A percentile compares a stretch with the other conserved stretches of the same genome.
These are phyloP conservation scores for Fraxinus latifolia DNA, from an alignment of 305 asterid species.

Conservation along the genomic window DNA sequence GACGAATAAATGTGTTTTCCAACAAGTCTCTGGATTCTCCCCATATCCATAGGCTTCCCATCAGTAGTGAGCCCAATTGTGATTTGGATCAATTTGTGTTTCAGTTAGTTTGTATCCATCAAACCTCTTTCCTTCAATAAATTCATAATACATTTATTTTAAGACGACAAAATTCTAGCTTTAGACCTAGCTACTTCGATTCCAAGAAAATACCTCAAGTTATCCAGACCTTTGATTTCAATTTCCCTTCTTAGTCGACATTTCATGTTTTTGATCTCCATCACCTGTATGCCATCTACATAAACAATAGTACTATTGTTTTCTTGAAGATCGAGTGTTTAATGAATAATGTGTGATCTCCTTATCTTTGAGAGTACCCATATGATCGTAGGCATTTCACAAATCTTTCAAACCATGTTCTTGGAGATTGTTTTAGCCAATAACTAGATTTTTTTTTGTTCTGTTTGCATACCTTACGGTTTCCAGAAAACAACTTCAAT, in stretches of 20 bases:
- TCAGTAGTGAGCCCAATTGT: neutral
- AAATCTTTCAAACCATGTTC: neutral
- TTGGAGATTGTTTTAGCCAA: neutral
- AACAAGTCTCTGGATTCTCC: neutral
- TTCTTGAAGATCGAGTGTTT: neutral
- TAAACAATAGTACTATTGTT: neutral
- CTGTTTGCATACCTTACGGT: neutral
- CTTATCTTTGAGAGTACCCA: neutral
- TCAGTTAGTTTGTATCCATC: neutral
- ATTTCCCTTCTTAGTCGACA: neutral
- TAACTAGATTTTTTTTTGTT: neutral
- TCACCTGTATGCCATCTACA: neutral
- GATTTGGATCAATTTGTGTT: neutral
- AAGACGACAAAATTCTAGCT: neutral
- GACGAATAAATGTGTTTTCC: neutral
- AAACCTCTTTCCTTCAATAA: neutral
- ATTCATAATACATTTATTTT: neutral
- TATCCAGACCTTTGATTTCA: neutral
- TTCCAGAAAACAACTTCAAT: neutral
- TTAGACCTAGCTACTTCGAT: neutral
- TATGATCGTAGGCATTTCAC: neutral
- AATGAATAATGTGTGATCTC: neutral
- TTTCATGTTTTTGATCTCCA: neutral
- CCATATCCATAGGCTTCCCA: neutral
- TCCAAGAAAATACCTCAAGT: neutral